Percentiles rank a stretch among this genome's conserved stretches.
phyloP scores from a whole-genome alignment of 2,329 filamentous ascomycete genomes.

The Cercospora canescens region DNA sequence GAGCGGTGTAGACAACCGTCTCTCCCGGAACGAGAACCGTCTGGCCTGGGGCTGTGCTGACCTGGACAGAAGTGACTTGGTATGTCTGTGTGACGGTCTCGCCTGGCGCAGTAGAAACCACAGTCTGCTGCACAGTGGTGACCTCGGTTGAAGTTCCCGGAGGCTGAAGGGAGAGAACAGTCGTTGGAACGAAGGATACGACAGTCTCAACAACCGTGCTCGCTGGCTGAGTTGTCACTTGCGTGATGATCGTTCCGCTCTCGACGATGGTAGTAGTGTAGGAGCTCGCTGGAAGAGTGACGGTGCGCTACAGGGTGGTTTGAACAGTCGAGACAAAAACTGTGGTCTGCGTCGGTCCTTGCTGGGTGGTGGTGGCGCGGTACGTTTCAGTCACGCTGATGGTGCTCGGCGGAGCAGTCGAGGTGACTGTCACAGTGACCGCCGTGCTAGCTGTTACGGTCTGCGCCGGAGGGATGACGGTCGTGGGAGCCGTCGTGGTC shows the following conservation, averaged over 20 bases:
- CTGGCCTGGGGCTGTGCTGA: neutral
- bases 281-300: constrained; percentile 5
- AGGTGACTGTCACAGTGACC: neutral
- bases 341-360: neutral
- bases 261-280: constrained; percentile 1
- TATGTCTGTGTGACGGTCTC: neutral
- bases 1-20: neutral
- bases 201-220: neutral
- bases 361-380: neutral
- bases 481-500: neutral
- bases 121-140: neutral
- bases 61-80: neutral
- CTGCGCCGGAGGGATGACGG: neutral
- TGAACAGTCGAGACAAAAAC: neutral
- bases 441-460: neutral
- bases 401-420: neutral
- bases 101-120: neutral
- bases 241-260: neutral
- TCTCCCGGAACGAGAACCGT: neutral
- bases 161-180: neutral
- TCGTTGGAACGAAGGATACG: neutral
- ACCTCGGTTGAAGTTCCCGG: neutral
- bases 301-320: neutral
- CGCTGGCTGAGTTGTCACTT: neutral
- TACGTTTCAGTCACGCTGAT: constrained; percentile 1